Evolutionary conservation across 441 rosid genomes (phyloP).

Genomic region (Adansonia gregorii): DNA sequence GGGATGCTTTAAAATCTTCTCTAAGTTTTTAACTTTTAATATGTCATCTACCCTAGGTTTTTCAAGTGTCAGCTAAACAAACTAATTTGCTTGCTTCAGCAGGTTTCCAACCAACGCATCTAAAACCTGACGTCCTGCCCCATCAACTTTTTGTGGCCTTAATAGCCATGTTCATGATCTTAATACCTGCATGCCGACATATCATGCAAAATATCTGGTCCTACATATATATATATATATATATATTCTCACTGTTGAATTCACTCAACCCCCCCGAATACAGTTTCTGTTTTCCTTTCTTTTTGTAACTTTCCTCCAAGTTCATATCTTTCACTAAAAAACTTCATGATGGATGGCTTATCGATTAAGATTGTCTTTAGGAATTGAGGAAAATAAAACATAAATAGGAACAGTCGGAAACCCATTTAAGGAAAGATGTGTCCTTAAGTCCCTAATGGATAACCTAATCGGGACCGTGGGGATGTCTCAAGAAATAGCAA

Average conservation of each 20-base stretch:
- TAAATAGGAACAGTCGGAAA: constrained; percentile 35
- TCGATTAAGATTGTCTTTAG: constrained; percentile 36
- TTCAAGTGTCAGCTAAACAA: constrained; percentile 68
- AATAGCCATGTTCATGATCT: constrained; percentile 22
- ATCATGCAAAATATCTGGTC: constrained; percentile 33
- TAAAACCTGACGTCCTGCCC: constrained; percentile 29
- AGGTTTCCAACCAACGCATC: constrained; percentile 57
- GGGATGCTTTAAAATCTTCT: constrained; percentile 35
- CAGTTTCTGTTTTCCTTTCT: not conserved
- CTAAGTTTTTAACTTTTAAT: not conserved
- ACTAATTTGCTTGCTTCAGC: constrained; percentile 61
- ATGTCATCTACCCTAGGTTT: constrained; percentile 17
- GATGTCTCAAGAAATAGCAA: constrained; percentile 36
- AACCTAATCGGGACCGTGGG: constrained; percentile 59
- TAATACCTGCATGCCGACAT: constrained; percentile 24
- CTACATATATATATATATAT: not conserved
- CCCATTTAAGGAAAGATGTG: constrained; percentile 38
- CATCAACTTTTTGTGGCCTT: constrained; percentile 30
- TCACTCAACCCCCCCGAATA: not conserved
- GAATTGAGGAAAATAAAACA: constrained; percentile 21
- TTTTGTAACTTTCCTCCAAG: not conserved
- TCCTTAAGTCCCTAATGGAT: constrained; percentile 48
- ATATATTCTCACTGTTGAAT: constrained; percentile 11
- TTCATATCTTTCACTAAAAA: constrained; percentile 11
- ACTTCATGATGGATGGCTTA: constrained; percentile 30